Evolutionary conservation across 108 stramenopile species (phyloP).

Genomic region (Chaetoceros tenuissimus): DNA sequence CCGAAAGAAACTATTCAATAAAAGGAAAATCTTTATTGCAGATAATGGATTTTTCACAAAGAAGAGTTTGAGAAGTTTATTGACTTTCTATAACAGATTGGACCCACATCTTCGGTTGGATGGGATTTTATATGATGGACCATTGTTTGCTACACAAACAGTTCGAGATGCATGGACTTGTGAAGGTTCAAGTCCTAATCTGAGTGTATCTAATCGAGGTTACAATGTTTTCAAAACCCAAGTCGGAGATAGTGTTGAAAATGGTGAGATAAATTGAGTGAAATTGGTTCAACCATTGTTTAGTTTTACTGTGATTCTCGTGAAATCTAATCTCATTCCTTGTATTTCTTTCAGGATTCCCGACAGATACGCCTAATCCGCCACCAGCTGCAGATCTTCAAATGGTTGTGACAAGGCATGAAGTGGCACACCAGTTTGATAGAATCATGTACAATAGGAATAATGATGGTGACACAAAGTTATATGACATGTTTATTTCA

Average conservation of each 20-base stretch:
- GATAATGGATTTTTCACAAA: neutral
- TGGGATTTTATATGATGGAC: neutral
- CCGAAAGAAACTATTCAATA: neutral
- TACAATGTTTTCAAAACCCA: neutral
- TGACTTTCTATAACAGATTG: neutral
- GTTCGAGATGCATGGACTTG: neutral
- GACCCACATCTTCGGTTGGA: neutral
- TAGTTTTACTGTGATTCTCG: too few species aligned
- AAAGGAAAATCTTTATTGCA: neutral
- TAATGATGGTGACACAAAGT: neutral
- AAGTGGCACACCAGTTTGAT: neutral
- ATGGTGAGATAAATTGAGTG: too few species aligned
- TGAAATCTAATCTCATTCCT: too few species aligned
- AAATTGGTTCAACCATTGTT: too few species aligned
- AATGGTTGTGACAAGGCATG: neutral
- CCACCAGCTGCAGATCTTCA: neutral
- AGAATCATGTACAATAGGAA: neutral
- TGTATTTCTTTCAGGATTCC: too few species aligned
- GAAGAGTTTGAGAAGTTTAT: neutral
- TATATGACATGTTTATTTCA: neutral
- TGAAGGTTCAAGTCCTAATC: neutral
- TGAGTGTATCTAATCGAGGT: neutral
- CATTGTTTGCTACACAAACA: neutral
- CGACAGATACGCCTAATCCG: neutral
- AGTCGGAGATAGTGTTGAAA: neutral